A percentile compares a stretch with the other conserved stretches of the same genome.
Conservation (phyloP, 2,329 filamentous ascomycete species). For the Dactylellina parvicollis region DNA sequence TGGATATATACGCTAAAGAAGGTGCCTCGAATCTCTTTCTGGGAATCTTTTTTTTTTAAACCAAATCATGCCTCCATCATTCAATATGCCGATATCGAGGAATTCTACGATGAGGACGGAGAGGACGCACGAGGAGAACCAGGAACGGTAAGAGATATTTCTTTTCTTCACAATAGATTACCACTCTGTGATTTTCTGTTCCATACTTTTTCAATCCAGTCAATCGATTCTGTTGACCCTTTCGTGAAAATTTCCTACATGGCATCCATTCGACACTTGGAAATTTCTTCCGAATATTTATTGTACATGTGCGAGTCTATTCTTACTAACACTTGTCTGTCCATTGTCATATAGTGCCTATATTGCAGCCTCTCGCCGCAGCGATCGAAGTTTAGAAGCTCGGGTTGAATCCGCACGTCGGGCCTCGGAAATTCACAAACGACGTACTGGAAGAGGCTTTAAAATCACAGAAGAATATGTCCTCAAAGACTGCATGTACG, state of each 20-base stretch:
- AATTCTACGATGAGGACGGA: constrained; percentile 68
- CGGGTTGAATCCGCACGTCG: constrained; percentile 85
- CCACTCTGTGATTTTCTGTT: not conserved
- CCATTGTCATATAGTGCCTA: constrained; percentile 72
- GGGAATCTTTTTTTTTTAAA: not conserved
- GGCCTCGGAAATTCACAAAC: constrained; percentile 91
- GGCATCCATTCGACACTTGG: not conserved
- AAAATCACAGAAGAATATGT: constrained; percentile 87
- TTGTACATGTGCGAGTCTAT: constrained; percentile 6
- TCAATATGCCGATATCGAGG: constrained; percentile 12
- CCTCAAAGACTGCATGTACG: constrained; percentile 92
- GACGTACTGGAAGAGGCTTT: constrained; percentile 82
- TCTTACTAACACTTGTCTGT: constrained; percentile 23
- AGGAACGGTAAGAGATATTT: constrained; percentile 68
- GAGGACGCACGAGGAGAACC: constrained; percentile 81
- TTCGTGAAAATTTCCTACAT: not conserved
- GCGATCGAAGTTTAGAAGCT: constrained; percentile 86
- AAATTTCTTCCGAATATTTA: not conserved
- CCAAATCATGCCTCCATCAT: constrained; percentile 12
- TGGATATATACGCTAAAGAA: constrained; percentile 27
- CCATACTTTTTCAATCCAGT: not conserved
- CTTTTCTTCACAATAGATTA: constrained; percentile 53
- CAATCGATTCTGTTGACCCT: not conserved
- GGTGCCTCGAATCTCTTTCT: not conserved
- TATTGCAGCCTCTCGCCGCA: constrained; percentile 86